phyloP scores from a whole-genome alignment of 352 stramenopile species.

The Ophiocytium majus region DNA sequence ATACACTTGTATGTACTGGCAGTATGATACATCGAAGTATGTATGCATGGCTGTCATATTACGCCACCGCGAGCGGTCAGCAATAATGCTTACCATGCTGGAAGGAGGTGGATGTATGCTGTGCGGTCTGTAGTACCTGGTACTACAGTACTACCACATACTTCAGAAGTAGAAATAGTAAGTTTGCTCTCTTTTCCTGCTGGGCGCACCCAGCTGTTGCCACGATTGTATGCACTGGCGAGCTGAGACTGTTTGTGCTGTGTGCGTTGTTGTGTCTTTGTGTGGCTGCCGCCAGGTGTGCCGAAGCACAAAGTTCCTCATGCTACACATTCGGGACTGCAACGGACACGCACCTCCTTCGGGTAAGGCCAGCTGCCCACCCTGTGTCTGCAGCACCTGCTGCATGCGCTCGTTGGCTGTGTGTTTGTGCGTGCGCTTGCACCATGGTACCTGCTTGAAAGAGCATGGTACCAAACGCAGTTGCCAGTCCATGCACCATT shows the following conservation, averaged over 20 bases:
- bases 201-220: not conserved
- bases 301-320: constrained; percentile 55
- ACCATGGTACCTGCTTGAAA: not conserved
- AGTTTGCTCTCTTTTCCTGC: not conserved
- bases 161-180: not conserved
- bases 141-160: not conserved
- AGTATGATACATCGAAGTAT: no score
- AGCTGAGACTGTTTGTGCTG: not conserved
- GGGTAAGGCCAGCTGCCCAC: not conserved
- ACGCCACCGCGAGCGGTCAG: no score
- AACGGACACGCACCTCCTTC: constrained; percentile 16
- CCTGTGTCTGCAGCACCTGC: not conserved
- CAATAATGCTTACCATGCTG: no score
- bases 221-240: no score
- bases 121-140: not conserved
- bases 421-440: not conserved
- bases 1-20: no score
- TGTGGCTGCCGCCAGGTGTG: constrained; percentile 39
- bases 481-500: not conserved
- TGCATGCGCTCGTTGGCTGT: not conserved
- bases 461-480: not conserved
- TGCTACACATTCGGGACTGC: constrained; percentile 58
- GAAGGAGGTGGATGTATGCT: no score
- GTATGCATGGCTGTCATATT: no score
- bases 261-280: not conserved